Base-by-base conservation (phyloP, 805 yeast genomes). In the Blastobotrys terrestris region DNA sequence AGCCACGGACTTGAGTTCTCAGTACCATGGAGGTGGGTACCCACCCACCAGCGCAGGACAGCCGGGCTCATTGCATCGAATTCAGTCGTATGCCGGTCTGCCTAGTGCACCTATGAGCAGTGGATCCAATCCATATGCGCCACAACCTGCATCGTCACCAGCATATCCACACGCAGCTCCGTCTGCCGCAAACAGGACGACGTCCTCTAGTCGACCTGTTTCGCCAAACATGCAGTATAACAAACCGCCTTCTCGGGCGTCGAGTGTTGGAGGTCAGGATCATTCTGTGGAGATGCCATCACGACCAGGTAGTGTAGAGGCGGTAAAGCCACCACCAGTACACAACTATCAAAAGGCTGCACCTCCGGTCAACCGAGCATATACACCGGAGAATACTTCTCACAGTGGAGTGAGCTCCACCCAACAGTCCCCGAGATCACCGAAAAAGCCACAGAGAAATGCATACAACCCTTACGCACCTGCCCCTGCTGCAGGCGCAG, bases 381-480 rank as follows among this genome's bases (percentile, higher is more conserved):
- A 31, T 22, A 35, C 20, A n/a, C 51, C 51, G 13, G 22, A 16
- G n/a, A 48, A 18, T 31, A 40, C 51, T n/a, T n/a, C n/a, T 5
- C 35, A 26, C 11, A 26, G 35, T 11, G 35, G 35, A 11, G 11
- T 26, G 8, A 26, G 35, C 11, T 26, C 35, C 11, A 11, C 35
- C 5, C 35, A 26, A 26, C 35, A 26, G 11, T 44, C 46, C 8
- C 15, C 46, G 6, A 44, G 26, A 20, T 44, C 46, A 16, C 46
- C 46, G 7, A 44, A 44, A 16, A 18, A 21, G 46, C 8, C 46
- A 3, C 44, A 15, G 18, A 16, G 20, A 40, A 18, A 16, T 40
- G 44, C 18, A 21, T 13, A 52, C 20, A 49, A 53, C 46, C 56
- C 56, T 14, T 54, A 54, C 26, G 56, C 50, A 16, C 53, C 53